Conservation (phyloP, 2,329 filamentous ascomycete genomes). For the Lasiodiplodia sp. region DNA sequence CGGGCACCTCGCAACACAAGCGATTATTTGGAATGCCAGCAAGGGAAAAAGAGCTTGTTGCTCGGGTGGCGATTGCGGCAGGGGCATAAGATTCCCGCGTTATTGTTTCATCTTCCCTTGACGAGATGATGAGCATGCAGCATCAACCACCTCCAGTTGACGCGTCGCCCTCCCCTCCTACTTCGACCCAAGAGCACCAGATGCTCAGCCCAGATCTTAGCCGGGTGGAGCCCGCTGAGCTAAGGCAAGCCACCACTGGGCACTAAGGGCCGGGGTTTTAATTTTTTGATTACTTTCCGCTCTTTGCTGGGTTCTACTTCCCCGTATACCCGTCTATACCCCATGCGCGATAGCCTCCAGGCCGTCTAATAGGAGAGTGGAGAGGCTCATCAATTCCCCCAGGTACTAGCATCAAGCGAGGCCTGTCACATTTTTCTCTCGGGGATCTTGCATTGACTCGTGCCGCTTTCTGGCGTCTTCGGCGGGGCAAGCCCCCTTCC, state of each 20-base stretch:
- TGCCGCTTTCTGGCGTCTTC: neutral
- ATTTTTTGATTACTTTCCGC: slow-evolving; percentile 2
- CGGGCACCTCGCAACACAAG: neutral
- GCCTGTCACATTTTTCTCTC: neutral
- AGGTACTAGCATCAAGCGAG: slow-evolving; percentile 10
- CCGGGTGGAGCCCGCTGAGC: neutral
- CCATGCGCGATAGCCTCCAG: neutral
- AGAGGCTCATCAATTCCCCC: slow-evolving; percentile 4
- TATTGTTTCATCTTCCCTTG: slow-evolving; percentile 20
- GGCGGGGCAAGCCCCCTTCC: neutral
- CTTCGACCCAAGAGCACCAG: slow-evolving; percentile 1
- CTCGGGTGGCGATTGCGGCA: neutral
- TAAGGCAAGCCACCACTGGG: neutral
- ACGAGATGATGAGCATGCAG: slow-evolving; percentile 15
- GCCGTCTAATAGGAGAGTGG: slow-evolving; percentile 5
- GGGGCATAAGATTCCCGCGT: slow-evolving; percentile 9
- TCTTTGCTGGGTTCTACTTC: neutral
- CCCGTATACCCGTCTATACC: neutral
- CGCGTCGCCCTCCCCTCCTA: slow-evolving; percentile 2
- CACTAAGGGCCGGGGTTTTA: neutral
- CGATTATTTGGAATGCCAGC: slow-evolving; percentile 16
- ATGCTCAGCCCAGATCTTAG: slow-evolving; percentile 3
- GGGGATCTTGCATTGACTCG: neutral
- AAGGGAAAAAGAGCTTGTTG: slow-evolving; percentile 15
- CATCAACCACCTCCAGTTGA: neutral